Percentiles rank a stretch among this genome's conserved stretches.
Conservation (phyloP, 1,284 basidiomycete genomes). For the Ustilago curta region DNA sequence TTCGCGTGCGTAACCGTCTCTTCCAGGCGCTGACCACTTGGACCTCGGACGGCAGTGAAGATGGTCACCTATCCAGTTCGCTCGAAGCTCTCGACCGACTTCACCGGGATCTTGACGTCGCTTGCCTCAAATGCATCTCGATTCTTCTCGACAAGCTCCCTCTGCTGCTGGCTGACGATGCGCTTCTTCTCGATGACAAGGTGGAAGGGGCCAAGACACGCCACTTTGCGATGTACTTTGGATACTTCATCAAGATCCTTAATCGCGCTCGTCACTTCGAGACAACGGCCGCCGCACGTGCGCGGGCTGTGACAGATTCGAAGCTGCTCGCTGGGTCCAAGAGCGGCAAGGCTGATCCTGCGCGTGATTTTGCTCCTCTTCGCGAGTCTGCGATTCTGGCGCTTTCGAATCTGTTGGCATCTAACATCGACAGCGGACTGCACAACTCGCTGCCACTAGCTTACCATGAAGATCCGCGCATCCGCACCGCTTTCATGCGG, state of each 20-base stretch:
- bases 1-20: constrained; percentile 63
- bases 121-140: constrained; percentile 62
- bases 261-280: constrained; percentile 57
- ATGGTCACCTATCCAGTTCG: constrained; percentile 18
- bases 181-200: constrained; percentile 63
- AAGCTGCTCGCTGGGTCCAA: constrained; percentile 19
- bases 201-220: constrained; percentile 66
- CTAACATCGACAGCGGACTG: constrained; percentile 88
- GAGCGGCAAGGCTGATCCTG: constrained; percentile 19
- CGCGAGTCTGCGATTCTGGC: constrained; percentile 71
- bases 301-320: constrained; percentile 22
- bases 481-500: constrained; percentile 84
- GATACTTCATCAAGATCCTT: constrained; percentile 66
- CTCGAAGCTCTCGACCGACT: constrained; percentile 56
- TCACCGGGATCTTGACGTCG: constrained; percentile 62
- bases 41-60: constrained; percentile 62
- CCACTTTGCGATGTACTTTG: constrained; percentile 63
- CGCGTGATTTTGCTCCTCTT: constrained; percentile 44
- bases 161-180: constrained; percentile 63
- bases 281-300: constrained; percentile 26
- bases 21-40: constrained; percentile 64
- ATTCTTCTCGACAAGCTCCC: constrained; percentile 63
- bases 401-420: constrained; percentile 81
- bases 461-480: constrained; percentile 80
- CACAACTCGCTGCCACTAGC: constrained; percentile 86